phyloP scores from a whole-genome alignment of 495 filamentous ascomycete species.

The Parathielavia appendiculata region DNA sequence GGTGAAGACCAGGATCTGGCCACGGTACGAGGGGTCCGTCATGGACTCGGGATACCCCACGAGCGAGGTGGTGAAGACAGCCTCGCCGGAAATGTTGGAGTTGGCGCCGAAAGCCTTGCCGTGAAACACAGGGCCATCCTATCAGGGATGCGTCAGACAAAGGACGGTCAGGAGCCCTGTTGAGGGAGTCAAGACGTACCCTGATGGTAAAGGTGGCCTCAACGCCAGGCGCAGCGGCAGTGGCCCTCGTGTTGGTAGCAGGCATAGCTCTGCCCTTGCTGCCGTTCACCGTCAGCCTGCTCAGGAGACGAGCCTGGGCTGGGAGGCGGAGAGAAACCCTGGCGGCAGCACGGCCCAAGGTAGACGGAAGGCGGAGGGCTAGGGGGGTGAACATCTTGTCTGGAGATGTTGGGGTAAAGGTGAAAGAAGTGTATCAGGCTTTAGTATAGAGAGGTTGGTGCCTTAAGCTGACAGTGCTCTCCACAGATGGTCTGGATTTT shows the following conservation, averaged over 20 bases:
- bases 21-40: constrained; percentile 98
- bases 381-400: constrained; percentile 66
- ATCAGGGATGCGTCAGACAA: constrained; percentile 11
- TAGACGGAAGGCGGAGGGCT: constrained; percentile 50
- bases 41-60: constrained; percentile 97
- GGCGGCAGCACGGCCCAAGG: constrained; percentile 38
- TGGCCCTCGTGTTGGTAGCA: constrained; percentile 38
- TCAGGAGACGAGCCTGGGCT: constrained; percentile 50
- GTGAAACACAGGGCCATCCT: constrained; percentile 87
- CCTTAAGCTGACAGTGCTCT: constrained; percentile 61
- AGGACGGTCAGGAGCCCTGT: neutral
- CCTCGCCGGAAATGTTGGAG: constrained; percentile 87
- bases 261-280: constrained; percentile 59
- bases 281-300: constrained; percentile 49
- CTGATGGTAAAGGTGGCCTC: constrained; percentile 89
- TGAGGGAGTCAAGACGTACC: constrained; percentile 42
- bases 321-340: constrained; percentile 29
- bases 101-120: constrained; percentile 91
- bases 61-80: constrained; percentile 88
- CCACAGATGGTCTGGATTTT: constrained; percentile 84
- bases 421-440: constrained; percentile 20
- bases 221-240: constrained; percentile 60
- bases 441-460: constrained; percentile 18
- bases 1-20: constrained; percentile 97
- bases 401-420: constrained; percentile 17